phyloP scores from a whole-genome alignment of 192 early-diverging fungal genomes.

The Gaertneriomyces semiglobifer region DNA sequence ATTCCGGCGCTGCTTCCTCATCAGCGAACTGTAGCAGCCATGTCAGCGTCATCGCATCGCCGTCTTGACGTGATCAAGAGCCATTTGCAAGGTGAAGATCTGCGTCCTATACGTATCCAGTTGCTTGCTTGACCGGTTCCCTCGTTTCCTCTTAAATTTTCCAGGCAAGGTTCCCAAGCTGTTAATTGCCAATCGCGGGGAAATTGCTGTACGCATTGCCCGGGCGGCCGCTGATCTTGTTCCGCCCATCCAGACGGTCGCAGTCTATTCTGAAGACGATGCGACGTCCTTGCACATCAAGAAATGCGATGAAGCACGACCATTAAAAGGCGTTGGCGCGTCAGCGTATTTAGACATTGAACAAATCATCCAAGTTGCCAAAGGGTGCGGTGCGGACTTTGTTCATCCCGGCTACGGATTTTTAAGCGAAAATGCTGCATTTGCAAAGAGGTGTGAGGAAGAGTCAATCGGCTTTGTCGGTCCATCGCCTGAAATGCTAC shows the following conservation, averaged over 20 bases:
- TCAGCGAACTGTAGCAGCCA: too few species aligned
- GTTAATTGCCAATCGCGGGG: constrained; percentile 85
- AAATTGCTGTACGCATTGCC: constrained; percentile 67
- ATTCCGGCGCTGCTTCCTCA: too few species aligned
- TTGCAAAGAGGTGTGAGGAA: constrained; percentile 78
- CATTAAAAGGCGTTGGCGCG: neutral
- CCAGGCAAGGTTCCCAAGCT: constrained; percentile 62
- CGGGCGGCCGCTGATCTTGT: constrained; percentile 47
- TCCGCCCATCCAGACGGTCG: constrained; percentile 89
- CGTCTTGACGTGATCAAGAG: neutral
- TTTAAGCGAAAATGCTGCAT: constrained; percentile 87
- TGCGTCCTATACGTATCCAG: neutral
- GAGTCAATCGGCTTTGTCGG: constrained; percentile 83
- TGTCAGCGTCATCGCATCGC: constrained; percentile 1
- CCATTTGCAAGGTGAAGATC: neutral
- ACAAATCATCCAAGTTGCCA: constrained; percentile 71
- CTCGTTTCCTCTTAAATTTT: neutral
- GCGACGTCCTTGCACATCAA: constrained; percentile 75
- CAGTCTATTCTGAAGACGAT: constrained; percentile 89
- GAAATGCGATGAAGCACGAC: constrained; percentile 47
- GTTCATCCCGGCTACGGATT: constrained; percentile 98
- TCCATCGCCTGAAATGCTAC: constrained; percentile 77
- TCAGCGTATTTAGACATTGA: neutral
- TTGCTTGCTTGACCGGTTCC: neutral
- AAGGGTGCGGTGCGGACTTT: constrained; percentile 72